These are phyloP conservation scores for Myriosclerotinia scirpicola DNA, from an alignment of 2,329 filamentous ascomycete genomes.

Conservation along the genomic window DNA sequence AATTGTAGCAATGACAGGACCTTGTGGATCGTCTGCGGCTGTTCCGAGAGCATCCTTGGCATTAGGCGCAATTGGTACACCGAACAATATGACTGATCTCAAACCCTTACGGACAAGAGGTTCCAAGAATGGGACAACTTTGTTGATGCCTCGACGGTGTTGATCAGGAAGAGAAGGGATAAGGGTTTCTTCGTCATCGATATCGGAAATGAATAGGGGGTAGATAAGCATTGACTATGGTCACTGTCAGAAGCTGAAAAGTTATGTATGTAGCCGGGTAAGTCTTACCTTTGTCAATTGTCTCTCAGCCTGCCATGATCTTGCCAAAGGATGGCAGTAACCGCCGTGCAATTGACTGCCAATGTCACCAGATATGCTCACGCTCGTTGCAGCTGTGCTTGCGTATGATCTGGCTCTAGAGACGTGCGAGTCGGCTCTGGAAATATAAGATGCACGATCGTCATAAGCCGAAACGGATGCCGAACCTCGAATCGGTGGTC, in stretches of 20 bases:
- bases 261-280: constrained; percentile 1
- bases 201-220: constrained; percentile 93
- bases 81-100: constrained; percentile 91
- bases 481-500: constrained; percentile 49
- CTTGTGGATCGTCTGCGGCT: constrained; percentile 86
- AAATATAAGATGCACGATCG: constrained; percentile 60
- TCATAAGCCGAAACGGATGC: constrained; percentile 53
- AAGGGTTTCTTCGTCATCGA: constrained; percentile 84
- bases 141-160: constrained; percentile 83
- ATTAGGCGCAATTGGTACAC: constrained; percentile 78
- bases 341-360: constrained; percentile 81
- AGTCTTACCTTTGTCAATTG: constrained; percentile 75
- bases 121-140: constrained; percentile 77
- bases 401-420: constrained; percentile 65
- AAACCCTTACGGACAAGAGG: constrained; percentile 88
- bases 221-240: constrained; percentile 95
- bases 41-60: constrained; percentile 91
- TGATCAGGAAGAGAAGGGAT: constrained; percentile 93
- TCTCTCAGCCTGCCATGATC: constrained; percentile 80
- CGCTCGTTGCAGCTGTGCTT: constrained; percentile 66
- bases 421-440: constrained; percentile 55
- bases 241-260: constrained; percentile 25
- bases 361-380: constrained; percentile 72
- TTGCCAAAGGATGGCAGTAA: constrained; percentile 76
- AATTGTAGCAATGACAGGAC: constrained; percentile 87